These are phyloP conservation scores for Mycena belliarum DNA, from an alignment of 768 basidiomycete genomes.

Conservation along the genomic window DNA sequence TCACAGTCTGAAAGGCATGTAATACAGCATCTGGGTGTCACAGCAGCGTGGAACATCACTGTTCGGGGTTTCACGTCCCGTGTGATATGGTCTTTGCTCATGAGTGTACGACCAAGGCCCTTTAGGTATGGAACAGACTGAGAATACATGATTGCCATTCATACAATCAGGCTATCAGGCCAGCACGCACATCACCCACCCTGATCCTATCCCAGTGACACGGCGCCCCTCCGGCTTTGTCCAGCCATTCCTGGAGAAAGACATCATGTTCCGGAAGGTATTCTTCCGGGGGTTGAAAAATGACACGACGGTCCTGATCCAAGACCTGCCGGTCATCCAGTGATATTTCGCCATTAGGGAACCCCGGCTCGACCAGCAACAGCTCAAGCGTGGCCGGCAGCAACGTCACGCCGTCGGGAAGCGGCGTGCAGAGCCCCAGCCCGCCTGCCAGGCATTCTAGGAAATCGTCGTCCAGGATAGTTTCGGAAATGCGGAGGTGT, in stretches of 20 bases:
- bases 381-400: constrained; percentile 1
- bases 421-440: background rate
- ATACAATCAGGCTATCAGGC: too few species aligned
- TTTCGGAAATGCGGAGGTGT: constrained; percentile 19
- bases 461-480: background rate
- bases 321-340: background rate
- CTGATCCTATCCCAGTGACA: constrained; percentile 2
- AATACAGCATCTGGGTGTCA: too few species aligned
- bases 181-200: too few species aligned
- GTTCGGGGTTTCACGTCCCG: too few species aligned
- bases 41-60: too few species aligned
- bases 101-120: too few species aligned
- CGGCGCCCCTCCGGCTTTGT: background rate
- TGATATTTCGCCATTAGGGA: background rate
- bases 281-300: background rate
- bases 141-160: too few species aligned
- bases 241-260: constrained; percentile 9
- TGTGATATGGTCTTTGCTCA: too few species aligned
- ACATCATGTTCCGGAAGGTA: background rate
- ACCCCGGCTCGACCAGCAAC: background rate
- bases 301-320: background rate
- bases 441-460: background rate
- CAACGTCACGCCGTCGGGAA: too few species aligned
- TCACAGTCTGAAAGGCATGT: too few species aligned
- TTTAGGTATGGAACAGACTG: too few species aligned